Conservation (phyloP, 2,329 filamentous ascomycete species). For the Aspergillus aculeatus region DNA sequence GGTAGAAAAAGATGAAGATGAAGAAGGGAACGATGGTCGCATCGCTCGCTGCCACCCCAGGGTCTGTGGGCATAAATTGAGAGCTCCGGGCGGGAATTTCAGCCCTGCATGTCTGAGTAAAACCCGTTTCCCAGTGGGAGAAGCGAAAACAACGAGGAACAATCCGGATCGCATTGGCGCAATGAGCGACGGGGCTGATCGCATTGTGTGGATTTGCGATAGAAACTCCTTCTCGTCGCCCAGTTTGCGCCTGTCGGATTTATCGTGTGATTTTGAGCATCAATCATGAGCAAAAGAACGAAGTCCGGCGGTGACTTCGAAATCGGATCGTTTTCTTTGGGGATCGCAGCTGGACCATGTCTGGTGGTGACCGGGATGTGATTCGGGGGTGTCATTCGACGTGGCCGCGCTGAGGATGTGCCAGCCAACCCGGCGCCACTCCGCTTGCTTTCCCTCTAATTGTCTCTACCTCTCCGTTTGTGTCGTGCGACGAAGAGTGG, state of each 20-base stretch:
- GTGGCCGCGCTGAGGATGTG: constrained; percentile 31
- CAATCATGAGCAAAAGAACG: background rate
- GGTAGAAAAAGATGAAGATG: background rate
- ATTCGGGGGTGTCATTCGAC: constrained; percentile 29
- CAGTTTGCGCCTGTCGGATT: background rate
- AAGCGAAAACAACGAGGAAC: background rate
- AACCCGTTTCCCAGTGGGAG: background rate
- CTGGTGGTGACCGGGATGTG: constrained; percentile 19
- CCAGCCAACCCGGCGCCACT: constrained; percentile 24
- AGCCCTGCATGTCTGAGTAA: constrained; percentile 4
- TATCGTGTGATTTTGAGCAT: background rate
- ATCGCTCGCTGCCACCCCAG: background rate
- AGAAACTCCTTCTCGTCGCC: background rate
- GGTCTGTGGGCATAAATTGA: constrained; percentile 5
- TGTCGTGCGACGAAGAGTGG: background rate
- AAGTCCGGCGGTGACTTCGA: background rate
- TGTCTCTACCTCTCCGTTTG: constrained; percentile 4
- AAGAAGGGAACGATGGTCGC: background rate
- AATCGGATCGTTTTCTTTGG: background rate
- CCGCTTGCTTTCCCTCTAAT: constrained; percentile 8
- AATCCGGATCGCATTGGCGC: background rate
- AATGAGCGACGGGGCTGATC: no score
- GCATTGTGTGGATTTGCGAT: background rate
- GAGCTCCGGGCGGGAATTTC: constrained; percentile 1
- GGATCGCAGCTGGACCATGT: constrained; percentile 6